These are phyloP conservation scores for Rhinocladiella similis DNA, from an alignment of 2,329 filamentous ascomycete species.

Conservation along the genomic window DNA sequence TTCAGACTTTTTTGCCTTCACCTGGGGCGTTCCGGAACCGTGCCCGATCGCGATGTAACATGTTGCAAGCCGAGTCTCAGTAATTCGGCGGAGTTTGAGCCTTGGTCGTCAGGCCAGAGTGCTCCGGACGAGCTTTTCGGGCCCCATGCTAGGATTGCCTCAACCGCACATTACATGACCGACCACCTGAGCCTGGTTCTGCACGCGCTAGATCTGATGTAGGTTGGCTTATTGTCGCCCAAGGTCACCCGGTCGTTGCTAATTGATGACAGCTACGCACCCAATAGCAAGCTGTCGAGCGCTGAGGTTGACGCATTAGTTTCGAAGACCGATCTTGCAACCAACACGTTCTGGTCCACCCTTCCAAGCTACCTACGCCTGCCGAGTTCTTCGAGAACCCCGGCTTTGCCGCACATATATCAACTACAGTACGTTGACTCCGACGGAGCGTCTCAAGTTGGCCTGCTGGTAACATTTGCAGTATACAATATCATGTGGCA, in stretches of 20 bases:
- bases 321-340: neutral
- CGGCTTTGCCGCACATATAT: neutral
- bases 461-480: neutral
- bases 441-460: no score
- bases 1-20: neutral
- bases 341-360: neutral
- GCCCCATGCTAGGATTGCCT: neutral
- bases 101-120: neutral
- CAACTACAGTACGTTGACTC: constrained; percentile 1
- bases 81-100: neutral
- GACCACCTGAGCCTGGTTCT: neutral
- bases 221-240: neutral
- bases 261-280: constrained; percentile 1
- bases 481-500: neutral
- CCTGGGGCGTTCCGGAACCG: neutral
- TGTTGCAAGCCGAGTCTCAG: neutral
- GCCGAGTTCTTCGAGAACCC: neutral
- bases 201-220: neutral
- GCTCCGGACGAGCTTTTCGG: neutral
- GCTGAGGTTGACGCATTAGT: neutral
- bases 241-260: neutral
- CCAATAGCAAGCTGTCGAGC: neutral
- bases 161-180: constrained; percentile 1
- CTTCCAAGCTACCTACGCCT: neutral
- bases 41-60: neutral